Percentiles rank a stretch among this genome's conserved stretches.
Conservation (phyloP, 768 basidiomycete genomes). For the Suillus luteus region DNA sequence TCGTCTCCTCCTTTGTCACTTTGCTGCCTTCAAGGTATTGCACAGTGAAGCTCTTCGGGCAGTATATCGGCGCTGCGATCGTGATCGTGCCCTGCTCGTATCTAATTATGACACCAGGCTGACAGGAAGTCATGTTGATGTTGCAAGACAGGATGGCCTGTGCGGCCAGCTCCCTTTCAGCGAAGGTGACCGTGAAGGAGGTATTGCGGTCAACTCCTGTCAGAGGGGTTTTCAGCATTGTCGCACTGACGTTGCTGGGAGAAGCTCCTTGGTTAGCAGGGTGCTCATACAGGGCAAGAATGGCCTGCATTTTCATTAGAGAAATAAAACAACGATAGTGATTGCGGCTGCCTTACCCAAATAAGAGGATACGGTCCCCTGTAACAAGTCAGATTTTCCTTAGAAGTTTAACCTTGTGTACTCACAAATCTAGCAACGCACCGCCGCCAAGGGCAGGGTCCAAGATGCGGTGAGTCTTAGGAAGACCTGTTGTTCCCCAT, state of each 20-base stretch:
- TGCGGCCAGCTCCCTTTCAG: slow-evolving; percentile 48
- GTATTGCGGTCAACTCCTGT: slow-evolving; percentile 82
- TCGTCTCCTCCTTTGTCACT: slow-evolving; percentile 58
- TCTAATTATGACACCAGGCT: slow-evolving; percentile 65
- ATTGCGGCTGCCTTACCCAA: slow-evolving; percentile 55
- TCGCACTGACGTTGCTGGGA: slow-evolving; percentile 62
- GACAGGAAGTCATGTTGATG: slow-evolving; percentile 50
- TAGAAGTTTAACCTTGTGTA: slow-evolving; percentile 11
- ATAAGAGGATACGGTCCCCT: slow-evolving; percentile 84
- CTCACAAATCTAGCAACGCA: slow-evolving; percentile 81
- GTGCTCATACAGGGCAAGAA: slow-evolving; percentile 78
- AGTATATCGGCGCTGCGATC: slow-evolving; percentile 65
- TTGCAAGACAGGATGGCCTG: slow-evolving; percentile 75
- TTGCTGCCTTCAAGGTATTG: slow-evolving; percentile 56
- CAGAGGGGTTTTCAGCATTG: slow-evolving; percentile 75
- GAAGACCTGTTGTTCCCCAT: slow-evolving; percentile 48
- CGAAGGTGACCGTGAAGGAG: slow-evolving; percentile 71
- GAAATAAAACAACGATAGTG: slow-evolving; percentile 2
- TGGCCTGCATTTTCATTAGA: slow-evolving; percentile 49
- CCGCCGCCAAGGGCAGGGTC: slow-evolving; percentile 83
- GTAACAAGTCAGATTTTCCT: slow-evolving; percentile 13
- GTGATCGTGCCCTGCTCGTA: slow-evolving; percentile 73
- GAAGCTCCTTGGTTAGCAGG: slow-evolving; percentile 62
- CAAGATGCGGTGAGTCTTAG: slow-evolving; percentile 72
- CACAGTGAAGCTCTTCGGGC: slow-evolving; percentile 66